A percentile compares a stretch with the other conserved stretches of the same genome.
Evolutionary conservation across 2,329 filamentous ascomycete genomes (phyloP).

Genomic region (Hymenoscyphus scutula): DNA sequence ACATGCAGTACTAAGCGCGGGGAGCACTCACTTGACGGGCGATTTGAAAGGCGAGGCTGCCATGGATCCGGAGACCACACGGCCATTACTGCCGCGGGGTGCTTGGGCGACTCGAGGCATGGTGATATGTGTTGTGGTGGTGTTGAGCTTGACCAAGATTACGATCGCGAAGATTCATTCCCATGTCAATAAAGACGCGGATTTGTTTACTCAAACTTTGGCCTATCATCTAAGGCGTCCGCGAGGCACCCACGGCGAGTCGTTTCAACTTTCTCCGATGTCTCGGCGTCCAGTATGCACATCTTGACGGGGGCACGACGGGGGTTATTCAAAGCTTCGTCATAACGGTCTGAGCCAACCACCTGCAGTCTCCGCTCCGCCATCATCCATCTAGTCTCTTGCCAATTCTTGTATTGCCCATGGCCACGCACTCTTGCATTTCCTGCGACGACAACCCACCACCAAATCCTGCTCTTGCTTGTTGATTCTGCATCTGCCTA

Average conservation of each 20-base stretch:
- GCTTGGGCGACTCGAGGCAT: conserved; percentile 57
- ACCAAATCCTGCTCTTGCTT: background rate
- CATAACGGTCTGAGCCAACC: conserved; percentile 1
- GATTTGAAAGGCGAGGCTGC: conserved; percentile 36
- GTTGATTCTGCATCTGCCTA: background rate
- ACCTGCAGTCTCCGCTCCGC: too few relatives aligned
- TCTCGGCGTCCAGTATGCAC: background rate
- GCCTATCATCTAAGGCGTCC: background rate
- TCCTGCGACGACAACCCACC: background rate
- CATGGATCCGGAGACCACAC: conserved; percentile 40
- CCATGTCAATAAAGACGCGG: conserved; percentile 2
- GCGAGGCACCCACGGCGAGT: background rate
- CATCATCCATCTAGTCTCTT: background rate
- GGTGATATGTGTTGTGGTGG: conserved; percentile 12
- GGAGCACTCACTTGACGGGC: conserved; percentile 34
- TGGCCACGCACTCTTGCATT: conserved; percentile 1
- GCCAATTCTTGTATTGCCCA: background rate
- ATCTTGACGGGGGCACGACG: background rate
- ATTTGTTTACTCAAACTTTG: conserved; percentile 6
- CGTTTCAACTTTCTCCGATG: background rate
- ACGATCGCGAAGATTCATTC: conserved; percentile 11
- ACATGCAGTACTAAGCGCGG: background rate
- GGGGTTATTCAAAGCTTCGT: conserved; percentile 9
- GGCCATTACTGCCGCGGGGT: conserved; percentile 41
- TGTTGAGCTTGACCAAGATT: background rate